A percentile compares a stretch with the other conserved stretches of the same genome.
These are phyloP conservation scores for Capniomyces stellatus DNA, from an alignment of 371 early-diverging fungal genomes.

Conservation along the genomic window DNA sequence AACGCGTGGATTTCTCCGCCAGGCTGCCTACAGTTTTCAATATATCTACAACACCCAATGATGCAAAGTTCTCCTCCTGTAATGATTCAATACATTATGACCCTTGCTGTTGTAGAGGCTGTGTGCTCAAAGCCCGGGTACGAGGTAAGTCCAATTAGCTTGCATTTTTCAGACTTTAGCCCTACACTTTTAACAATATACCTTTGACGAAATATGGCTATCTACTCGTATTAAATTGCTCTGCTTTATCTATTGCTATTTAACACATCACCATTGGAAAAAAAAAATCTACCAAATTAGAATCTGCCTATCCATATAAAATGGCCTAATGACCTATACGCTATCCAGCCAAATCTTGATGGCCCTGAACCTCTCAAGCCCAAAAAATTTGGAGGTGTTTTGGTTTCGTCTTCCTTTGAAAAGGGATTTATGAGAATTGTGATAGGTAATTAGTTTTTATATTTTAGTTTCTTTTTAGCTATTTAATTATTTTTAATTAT, in stretches of 20 bases:
- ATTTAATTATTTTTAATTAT: no score
- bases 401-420: conserved; percentile 59
- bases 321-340: conserved; percentile 95
- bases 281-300: no score
- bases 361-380: conserved; percentile 2
- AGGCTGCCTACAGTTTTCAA: conserved; percentile 78
- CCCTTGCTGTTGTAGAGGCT: conserved; percentile 64
- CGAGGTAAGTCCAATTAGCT: conserved; percentile 24
- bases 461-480: neutral
- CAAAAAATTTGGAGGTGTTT: conserved; percentile 69
- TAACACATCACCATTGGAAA: no score
- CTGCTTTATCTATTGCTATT: no score
- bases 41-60: conserved; percentile 47
- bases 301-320: conserved; percentile 64
- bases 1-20: conserved; percentile 86
- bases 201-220: no score
- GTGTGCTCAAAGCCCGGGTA: conserved; percentile 49
- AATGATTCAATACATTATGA: conserved; percentile 79
- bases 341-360: conserved; percentile 7
- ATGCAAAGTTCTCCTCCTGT: conserved; percentile 29
- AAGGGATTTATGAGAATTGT: conserved; percentile 55
- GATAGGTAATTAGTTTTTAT: conserved; percentile 32
- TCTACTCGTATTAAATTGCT: no score
- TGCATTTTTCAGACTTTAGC: no score
- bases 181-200: no score